Base-by-base conservation (phyloP, 495 filamentous ascomycete species). In the Aspergillus conjunctus region DNA sequence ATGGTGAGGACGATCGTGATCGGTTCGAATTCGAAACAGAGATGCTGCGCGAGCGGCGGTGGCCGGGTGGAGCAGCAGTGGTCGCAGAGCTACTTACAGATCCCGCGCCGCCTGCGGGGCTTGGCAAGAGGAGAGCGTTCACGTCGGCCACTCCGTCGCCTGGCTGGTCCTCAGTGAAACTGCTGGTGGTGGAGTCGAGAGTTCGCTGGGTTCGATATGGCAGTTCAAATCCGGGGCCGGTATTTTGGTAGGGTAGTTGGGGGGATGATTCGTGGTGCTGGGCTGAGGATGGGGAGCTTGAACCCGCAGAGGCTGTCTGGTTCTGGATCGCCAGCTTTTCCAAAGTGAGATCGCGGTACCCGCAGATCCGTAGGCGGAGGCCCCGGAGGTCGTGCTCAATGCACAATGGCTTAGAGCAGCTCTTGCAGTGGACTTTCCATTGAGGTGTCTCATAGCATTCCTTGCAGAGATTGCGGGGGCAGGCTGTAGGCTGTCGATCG, bases 331-430 rank as follows among this genome's bases (percentile, higher is more conserved):
- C 70, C 48, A 75, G 62, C 62, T 81, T 81, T 61, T 87, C 84
- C 31, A 79, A 68, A n/a, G 76, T 70, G 48, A 87, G 77, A 49
- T 85, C 82, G 57, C 78, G 72, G 60, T 81, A 87, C 15, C 84
- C 84, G 60, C 84, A 87, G 18, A 85, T 83, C 22, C 84, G 73
- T 54, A 85, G 68, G n/a, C 82, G 81, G 12, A 87, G 72, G 32
- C 77, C 83, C 31, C 83, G 77, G n/a, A 87, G 77, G 66, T 87
- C 84, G 64, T 87, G 84, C 59, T 86, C 83, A 58, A 84, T 85
- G 68, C 84, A 87, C 30, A 87, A 66, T 12, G 82, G 77, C 61
- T 80, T 81, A 21, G 81, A 81, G 67, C 84, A 87, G 48, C 71
- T 77, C 66, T 80, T 80, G 66, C 84, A 87, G 17, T 79, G 72